Percentiles rank a stretch among this genome's conserved stretches.
Evolutionary conservation across 495 filamentous ascomycete species (phyloP).

Genomic region (Poronia punctata): DNA sequence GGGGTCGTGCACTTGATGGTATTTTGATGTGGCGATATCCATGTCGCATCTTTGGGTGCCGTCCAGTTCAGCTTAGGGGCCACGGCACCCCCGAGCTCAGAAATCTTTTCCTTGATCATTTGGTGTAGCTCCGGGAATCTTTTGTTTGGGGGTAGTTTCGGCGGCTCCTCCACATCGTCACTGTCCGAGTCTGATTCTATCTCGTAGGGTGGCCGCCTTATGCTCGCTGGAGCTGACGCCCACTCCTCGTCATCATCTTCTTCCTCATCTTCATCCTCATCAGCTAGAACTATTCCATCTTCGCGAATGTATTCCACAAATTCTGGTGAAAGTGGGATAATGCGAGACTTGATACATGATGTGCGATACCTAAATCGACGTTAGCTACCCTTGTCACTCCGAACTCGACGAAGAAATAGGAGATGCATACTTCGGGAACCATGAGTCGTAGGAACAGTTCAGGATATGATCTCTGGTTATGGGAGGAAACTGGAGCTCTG

Average conservation of each 20-base stretch:
- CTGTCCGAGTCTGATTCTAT: slow-evolving; percentile 37
- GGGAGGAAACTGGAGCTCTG: slow-evolving; percentile 60
- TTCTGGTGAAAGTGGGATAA: slow-evolving; percentile 63
- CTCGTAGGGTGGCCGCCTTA: slow-evolving; percentile 24
- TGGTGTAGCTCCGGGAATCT: slow-evolving; percentile 64
- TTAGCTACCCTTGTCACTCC: slow-evolving; percentile 11
- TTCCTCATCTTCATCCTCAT: slow-evolving; percentile 36
- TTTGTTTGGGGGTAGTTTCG: slow-evolving; percentile 32
- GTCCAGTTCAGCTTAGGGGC: slow-evolving; percentile 97
- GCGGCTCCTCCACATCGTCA: slow-evolving; percentile 26
- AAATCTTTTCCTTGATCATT: slow-evolving; percentile 66
- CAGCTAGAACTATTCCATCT: slow-evolving; percentile 85
- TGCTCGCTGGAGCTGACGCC: slow-evolving; percentile 29
- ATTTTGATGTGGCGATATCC: slow-evolving; percentile 80
- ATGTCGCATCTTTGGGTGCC: slow-evolving; percentile 91
- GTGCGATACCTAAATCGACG: slow-evolving; percentile 55
- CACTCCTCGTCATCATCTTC: slow-evolving; percentile 46
- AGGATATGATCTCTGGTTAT: slow-evolving; percentile 79
- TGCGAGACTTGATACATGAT: slow-evolving; percentile 73
- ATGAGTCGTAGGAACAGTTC: slow-evolving; percentile 87
- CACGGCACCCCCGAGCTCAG: slow-evolving; percentile 71
- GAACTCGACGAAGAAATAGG: background rate
- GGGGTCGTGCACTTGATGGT: slow-evolving; percentile 79
- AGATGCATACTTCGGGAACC: slow-evolving; percentile 65
- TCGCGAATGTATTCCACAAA: slow-evolving; percentile 86